Evolutionary conservation across 805 yeast species (phyloP), one percentile per base, ranked within the genome.

Genomic region (Maudiozyma pseudohumilis): DNA sequence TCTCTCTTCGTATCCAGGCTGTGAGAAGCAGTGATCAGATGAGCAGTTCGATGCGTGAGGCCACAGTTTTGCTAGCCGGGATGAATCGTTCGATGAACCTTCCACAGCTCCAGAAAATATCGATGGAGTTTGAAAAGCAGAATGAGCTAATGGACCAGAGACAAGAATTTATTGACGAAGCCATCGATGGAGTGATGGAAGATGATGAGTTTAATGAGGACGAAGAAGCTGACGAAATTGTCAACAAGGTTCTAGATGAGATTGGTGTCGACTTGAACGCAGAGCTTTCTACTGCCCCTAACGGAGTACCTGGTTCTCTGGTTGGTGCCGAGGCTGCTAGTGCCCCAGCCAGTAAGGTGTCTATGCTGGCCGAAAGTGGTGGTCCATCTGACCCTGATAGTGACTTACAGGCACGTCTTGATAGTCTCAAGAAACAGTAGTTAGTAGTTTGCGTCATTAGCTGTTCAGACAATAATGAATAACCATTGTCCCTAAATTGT

Each of bases 151-250:
- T 92, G 97, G 96, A 89, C 60, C 98, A 92, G 64, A 80, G 95
- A 53, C 97, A 94, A 60, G 99, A 94, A 59, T 85, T 94, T 75
- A 92, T 92, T 82, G 98, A 92, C 56, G 98, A 92, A 56, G 94
- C 96, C 15, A 80, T 92, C 50, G 99, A 92, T 56, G 96, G 89
- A 58, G 83, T 92, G 15, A 86, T 92, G 92, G 95, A 81, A 38
- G 86, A 80, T 52, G 86, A 80, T 53, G 96, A 85, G 51, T 76
- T 84, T 40, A 82, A 78, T 47, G 94, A 83, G 43, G 94, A 82
- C 45, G 92, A 81, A 47, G 95, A 88, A 58, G 80, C 82, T 3
- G 96, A 88, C 53, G 95, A 87, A 52, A 81, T 88, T 36, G 92
- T 94, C 35, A 76, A 79, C 53, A 85, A 80, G 59, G 96, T 94